A percentile compares a stretch with the other conserved stretches of the same genome.
These are phyloP conservation scores for Plasmodiophora brassicae DNA, from an alignment of 208 protist species.

Conservation along the genomic window DNA sequence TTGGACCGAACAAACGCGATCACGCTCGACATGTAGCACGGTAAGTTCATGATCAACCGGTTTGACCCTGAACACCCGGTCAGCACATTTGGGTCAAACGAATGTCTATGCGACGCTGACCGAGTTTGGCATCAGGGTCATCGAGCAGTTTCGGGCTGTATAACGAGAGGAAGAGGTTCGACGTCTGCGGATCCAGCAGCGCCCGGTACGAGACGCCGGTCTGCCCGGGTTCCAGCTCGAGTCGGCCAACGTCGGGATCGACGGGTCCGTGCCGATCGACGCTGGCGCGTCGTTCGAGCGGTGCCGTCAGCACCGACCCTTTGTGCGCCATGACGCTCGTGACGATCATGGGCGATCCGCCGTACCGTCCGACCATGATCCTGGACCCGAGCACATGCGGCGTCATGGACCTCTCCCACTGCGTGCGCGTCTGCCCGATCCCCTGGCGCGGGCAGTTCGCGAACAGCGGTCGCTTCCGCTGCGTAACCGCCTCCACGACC, in stretches of 20 bases:
- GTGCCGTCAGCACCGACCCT: background rate
- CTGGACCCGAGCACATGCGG: background rate
- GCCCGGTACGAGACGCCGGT: background rate
- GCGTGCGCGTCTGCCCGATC: background rate
- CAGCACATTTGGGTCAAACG: too few species aligned
- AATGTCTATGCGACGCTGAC: too few species aligned
- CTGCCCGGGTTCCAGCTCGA: background rate
- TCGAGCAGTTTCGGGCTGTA: background rate
- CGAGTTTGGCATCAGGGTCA: background rate
- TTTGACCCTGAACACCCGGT: too few species aligned
- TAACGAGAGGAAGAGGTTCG: background rate
- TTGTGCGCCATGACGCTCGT: too few species aligned
- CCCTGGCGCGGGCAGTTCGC: background rate
- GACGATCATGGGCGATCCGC: background rate
- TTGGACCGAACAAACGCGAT: slow-evolving; percentile 15
- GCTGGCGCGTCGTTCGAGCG: background rate
- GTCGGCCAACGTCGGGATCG: background rate
- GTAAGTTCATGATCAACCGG: slow-evolving; percentile 13
- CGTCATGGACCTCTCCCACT: slow-evolving; percentile 1
- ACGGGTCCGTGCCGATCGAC: background rate
- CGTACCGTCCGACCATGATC: background rate
- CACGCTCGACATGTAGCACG: slow-evolving; percentile 14
- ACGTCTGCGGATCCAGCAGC: background rate
- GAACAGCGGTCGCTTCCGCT: background rate
- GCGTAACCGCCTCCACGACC: background rate